Evolutionary conservation across 148 eudicot genomes (phyloP), one percentile per base, ranked within the genome.

Genomic region (Polygonum maritimum): DNA sequence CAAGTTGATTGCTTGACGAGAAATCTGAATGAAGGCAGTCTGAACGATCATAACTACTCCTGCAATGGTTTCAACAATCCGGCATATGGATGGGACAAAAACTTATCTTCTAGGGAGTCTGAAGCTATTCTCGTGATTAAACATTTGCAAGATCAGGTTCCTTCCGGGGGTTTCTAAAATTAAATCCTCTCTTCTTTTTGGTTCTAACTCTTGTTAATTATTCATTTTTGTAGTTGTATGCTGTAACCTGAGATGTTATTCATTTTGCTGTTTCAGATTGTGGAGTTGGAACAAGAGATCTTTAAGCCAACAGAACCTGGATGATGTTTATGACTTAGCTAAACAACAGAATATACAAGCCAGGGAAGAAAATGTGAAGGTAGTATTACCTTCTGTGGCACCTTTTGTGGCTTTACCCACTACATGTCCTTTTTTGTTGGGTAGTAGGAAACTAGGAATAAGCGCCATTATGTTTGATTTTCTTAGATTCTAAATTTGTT

Each of bases 131-230:
- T 81, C 49, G 86, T 89, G 75, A 88, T 89, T 62, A 87, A 84
- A 80, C 90, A 89, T 76, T 90, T 91, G 71, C 88, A 89, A 79
- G 92, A 94, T 57, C 91, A 89, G 92, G 98, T 94, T 67, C 52
- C 45, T 70, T n/a, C 75, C 12, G 1, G 73, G 15, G n/a, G n/a
- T n/a, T n/a, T n/a, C n/a, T n/a, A n/a, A n/a, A n/a, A n/a, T n/a
- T n/a, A n/a, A n/a, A n/a, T n/a, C n/a, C n/a, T n/a, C n/a, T n/a
- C n/a, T n/a, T n/a, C n/a, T 70, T 38, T 44, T 21, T n/a, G 8
- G 4, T 1, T 70, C 9, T 1, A 40, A 5, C 7, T 16, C 49
- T 75, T 3, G 1, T 36, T 63, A 51, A 74, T 44, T 15, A 48
- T 6, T 63, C 38, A 33, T 38, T 62, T 31, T 62, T 14, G 31